A percentile compares a stretch with the other conserved stretches of the same genome.
Evolutionary conservation across 2,329 filamentous ascomycete species (phyloP).

Genomic region (Diaporthe australafricana): DNA sequence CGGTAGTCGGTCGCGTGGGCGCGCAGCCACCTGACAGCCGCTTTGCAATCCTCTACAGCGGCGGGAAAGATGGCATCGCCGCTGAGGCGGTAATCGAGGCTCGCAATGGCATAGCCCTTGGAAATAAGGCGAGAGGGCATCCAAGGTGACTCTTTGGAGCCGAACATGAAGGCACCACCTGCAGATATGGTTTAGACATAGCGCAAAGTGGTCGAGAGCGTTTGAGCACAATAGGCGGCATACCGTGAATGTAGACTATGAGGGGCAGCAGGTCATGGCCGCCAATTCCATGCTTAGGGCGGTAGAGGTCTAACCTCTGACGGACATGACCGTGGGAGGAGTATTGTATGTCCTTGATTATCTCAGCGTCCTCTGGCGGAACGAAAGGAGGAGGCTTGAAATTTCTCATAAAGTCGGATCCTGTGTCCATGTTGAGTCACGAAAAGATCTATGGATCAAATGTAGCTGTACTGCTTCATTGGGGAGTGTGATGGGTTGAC

Average conservation of each 20-base stretch:
- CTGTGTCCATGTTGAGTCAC: not conserved
- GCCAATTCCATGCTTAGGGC: slow-evolving; percentile 22
- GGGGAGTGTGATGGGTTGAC: not conserved
- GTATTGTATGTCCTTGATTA: slow-evolving; percentile 33
- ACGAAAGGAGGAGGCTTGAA: slow-evolving; percentile 28
- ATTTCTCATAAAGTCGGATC: not conserved
- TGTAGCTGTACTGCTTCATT: not conserved
- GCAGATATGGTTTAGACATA: not conserved
- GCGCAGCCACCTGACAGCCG: slow-evolving; percentile 36
- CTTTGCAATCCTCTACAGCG: slow-evolving; percentile 35
- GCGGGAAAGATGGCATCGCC: slow-evolving; percentile 36
- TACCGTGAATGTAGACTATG: slow-evolving; percentile 36
- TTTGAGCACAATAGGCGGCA: not conserved
- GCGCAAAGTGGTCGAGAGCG: no score
- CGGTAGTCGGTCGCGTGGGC: slow-evolving; percentile 29
- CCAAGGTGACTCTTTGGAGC: slow-evolving; percentile 31
- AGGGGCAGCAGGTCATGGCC: slow-evolving; percentile 18
- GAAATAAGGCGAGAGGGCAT: slow-evolving; percentile 32
- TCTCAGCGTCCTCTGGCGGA: slow-evolving; percentile 33
- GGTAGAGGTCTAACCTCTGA: slow-evolving; percentile 35
- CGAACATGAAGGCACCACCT: slow-evolving; percentile 37
- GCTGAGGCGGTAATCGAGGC: slow-evolving; percentile 37
- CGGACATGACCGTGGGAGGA: slow-evolving; percentile 30
- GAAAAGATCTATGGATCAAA: not conserved
- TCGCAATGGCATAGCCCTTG: slow-evolving; percentile 34